Base-by-base conservation (phyloP, 768 basidiomycete genomes). In the Auriscalpium microsporum region DNA sequence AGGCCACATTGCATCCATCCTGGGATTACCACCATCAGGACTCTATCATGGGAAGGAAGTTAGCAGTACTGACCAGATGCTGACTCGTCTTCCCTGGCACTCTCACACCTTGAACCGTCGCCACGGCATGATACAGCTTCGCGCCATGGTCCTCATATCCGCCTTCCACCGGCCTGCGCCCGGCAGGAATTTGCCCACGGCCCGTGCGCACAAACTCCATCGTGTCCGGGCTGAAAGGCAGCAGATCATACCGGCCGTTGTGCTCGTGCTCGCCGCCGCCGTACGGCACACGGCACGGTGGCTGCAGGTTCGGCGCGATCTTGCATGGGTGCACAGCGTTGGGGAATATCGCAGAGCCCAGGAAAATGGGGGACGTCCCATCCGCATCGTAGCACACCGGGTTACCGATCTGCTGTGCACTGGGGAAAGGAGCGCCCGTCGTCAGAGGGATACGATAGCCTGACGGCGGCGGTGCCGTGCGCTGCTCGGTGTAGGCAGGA, bases 251-350 rank as follows among this genome's bases (percentile, higher is more conserved):
- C 16, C 87, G 75, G 1, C 87, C 87, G 8, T 71, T 54, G 59
- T 91, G 88, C 34, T 66, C 71, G 42, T 74, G 54, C 69, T 90
- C 88, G 5, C 58, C 61, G 6, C 86, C 85, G 13, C 79, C 86
- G 61, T 79, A 88, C 3, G 87, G 74, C 2, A 90, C 83, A 21
- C 70, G 76, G 64, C 68, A 80, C 56, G 68, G 73, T 17, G 59
- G 77, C 64, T n/a, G 63, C n/a, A 87, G 78, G 59, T 75, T 67
- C 10, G 83, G 80, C 1, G 73, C 81, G 62, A 91, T 80, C 73
- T 92, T 93, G 78, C 90, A 91, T 4, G 90, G 90, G 56, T 92
- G 89, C 3, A 90, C 86, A 0, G 83, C 81, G 57, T 73, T 61
- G 9, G 54, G 73, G 64, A 90, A 73, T 47, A 90, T 70, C 10